Conservation (phyloP, 73 alveolate species). For the Urostyla sp. region DNA sequence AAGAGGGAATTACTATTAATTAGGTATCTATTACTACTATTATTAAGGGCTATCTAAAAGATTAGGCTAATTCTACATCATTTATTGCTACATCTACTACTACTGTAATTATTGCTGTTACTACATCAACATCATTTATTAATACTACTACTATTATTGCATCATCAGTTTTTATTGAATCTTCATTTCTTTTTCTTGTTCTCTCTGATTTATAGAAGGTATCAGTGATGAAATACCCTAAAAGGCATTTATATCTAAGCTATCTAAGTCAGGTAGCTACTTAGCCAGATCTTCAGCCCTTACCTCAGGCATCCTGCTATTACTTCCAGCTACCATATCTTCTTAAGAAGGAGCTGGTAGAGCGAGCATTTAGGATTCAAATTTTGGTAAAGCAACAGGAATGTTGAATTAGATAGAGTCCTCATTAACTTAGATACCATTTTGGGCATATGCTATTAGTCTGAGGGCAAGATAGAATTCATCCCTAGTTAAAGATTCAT, state of each 20-base stretch:
- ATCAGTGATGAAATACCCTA: constrained; percentile 42
- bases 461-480: constrained; percentile 92
- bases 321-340: constrained; percentile 51
- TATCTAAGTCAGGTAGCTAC: constrained; percentile 60
- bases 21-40: neutral
- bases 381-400: constrained; percentile 83
- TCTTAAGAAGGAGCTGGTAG: constrained; percentile 24
- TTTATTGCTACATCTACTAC: neutral
- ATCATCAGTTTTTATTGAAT: constrained; percentile 45
- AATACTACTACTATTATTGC: neutral
- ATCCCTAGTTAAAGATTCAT: constrained; percentile 80
- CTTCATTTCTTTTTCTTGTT: constrained; percentile 34
- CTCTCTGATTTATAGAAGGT: constrained; percentile 56
- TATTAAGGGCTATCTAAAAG: neutral
- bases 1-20: neutral
- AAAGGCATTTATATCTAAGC: constrained; percentile 36
- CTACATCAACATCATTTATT: neutral
- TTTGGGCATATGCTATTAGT: constrained; percentile 94
- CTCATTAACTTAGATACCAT: constrained; percentile 82
- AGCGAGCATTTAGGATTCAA: constrained; percentile 57
- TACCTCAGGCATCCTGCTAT: neutral
- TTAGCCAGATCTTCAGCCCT: neutral
- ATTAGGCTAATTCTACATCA: neutral
- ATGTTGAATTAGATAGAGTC: constrained; percentile 74
- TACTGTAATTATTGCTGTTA: neutral